Evolutionary conservation across 139 green algal species (phyloP), one percentile per base, ranked within the genome.

Genomic region (Parachlorella kessleri): DNA sequence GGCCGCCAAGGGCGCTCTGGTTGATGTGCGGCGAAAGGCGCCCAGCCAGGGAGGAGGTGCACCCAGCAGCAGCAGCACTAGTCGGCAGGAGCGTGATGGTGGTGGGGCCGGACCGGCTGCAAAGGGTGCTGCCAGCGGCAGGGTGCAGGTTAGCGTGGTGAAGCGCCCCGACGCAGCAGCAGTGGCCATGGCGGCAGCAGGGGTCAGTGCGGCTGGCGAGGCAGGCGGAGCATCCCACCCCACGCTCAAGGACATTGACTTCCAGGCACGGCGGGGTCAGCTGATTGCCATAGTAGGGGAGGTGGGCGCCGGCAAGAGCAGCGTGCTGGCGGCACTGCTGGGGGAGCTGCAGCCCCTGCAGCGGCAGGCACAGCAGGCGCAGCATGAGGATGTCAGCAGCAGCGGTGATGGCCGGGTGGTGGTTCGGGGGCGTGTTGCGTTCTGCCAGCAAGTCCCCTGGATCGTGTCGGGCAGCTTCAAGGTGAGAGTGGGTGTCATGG

Each of bases 381-480:
- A 30, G 63, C 48, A 68, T 30, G 63, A 32, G 59, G 74, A 24
- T 55, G 48, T 18, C 48, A 59, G 21, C 14, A 59, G 48, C 48
- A 59, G 48, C 48, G 21, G 14, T 38, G 76, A 72, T 26, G 35
- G 59, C 42, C 79, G 6, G 78, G 39, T 90, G 7, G n/a, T 32
- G 0, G 75, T 96, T 55, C 48, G 76, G 24, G 93, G 91, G 68
- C 72, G 66, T 35, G 79, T 97, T 14, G 88, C 90, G 4, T 97
- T 94, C 84, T 94, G 90, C 85, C 55, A 70, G 41, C 91, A 96
- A 73, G 85, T 94, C 21, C 92, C 93, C 3, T 96, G 92, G 92
- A 93, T 96, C 35, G 84, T 94, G 59, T 83, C 85, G 33, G 93
- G 87, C 70, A 90, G 78, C 14, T 75, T 88, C 32, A 78, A 77